Evolutionary conservation across 371 early-diverging fungal genomes (phyloP), one percentile per base, ranked within the genome.

Genomic region (Apophysomyces trapeziformis): DNA sequence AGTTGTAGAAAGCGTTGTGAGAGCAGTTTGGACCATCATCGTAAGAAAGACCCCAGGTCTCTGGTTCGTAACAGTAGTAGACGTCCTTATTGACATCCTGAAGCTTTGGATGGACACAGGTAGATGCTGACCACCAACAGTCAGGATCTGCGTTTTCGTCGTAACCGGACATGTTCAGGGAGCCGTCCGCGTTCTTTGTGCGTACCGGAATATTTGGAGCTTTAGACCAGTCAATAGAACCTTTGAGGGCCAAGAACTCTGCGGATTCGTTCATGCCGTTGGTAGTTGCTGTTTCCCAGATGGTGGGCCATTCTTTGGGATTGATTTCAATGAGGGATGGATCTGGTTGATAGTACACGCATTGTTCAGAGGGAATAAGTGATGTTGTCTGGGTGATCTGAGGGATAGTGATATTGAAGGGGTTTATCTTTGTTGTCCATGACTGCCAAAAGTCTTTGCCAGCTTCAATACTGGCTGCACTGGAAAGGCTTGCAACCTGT

Each of bases 1-100:
- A 74, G 45, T 83, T 79, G 44, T 82, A 81, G 44, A 85, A 69
- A 12, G 69, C 64, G 63, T 84, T 85, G 77, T 82, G 84, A 43
- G 82, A 84, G 68, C 73, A 69, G 83, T 85, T 76, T 35, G 89
- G 89, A 57, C 89, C 89, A 74, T 88, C 89, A 74, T 88, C 89
- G 61, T 85, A 88, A 1, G 87, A 87, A 67, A 88, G 67, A 61
- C 86, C 89, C 87, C 88, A 88, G 7, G 87, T 84, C 14, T 77
- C 80, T 13, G 87, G 75, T 43, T 78, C 80, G 37, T 77, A 75
- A 60, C 87, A 86, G 41, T 64, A 57, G 43, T 78, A 77, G 44
- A 86, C 78, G 68, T 86, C 87, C 8, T 68, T 69, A 39, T 78
- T 76, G 60, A 83, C 65, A 54, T 61, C 68, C 2, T 59, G 26